These are phyloP conservation scores for Tillandsia leiboldiana DNA, from an alignment of 176 grass and related monocot genomes.

Conservation along the genomic window DNA sequence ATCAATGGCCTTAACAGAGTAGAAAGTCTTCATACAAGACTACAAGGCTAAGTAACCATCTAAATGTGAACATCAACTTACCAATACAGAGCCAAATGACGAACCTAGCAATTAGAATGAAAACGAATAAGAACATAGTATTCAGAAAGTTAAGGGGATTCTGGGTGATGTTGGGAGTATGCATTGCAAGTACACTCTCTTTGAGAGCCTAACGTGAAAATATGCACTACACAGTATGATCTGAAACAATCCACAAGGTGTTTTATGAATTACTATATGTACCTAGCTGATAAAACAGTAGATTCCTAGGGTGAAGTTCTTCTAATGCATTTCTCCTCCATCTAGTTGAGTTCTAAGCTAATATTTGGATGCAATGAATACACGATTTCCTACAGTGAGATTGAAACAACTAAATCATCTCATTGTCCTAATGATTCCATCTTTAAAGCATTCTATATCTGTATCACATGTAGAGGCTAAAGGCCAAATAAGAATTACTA, in stretches of 20 bases:
- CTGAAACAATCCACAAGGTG: not conserved
- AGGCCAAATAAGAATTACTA: not conserved
- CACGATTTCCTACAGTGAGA: not conserved
- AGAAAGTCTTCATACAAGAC: too few relatives aligned
- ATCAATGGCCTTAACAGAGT: too few relatives aligned
- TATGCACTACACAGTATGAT: not conserved
- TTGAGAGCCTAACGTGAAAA: not conserved
- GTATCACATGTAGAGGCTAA: not conserved
- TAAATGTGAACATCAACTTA: too few relatives aligned
- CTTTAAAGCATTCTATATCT: not conserved
- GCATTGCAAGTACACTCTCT: not conserved
- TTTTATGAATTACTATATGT: not conserved
- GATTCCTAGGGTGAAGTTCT: not conserved
- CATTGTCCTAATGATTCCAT: not conserved
- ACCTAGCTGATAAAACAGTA: not conserved
- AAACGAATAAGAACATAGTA: too few relatives aligned
- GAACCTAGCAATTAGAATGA: too few relatives aligned
- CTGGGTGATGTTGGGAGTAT: too few relatives aligned
- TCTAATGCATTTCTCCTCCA: not conserved
- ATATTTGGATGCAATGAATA: not conserved
- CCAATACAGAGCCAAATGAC: too few relatives aligned
- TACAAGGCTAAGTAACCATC: too few relatives aligned
- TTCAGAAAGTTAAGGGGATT: too few relatives aligned
- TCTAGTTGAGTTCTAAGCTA: not conserved
- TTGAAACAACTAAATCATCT: not conserved